Base-by-base conservation (phyloP, 768 basidiomycete genomes). In the Chalciporus piperatus region DNA sequence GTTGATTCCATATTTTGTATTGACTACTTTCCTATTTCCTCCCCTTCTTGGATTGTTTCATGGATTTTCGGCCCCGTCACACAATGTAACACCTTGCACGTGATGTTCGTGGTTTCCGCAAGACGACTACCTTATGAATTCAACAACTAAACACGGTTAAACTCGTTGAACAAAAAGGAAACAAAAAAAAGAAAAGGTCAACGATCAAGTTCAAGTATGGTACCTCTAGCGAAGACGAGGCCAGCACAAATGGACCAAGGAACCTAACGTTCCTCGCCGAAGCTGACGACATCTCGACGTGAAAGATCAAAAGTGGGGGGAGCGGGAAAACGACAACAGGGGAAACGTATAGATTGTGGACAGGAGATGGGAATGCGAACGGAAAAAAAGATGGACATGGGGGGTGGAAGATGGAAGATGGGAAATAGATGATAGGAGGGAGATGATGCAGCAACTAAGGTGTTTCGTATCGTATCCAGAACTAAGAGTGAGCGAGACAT, bases 141-240 rank as follows among this genome's bases (percentile, higher is more conserved):
- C 44, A 41, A n/a, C 38, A 32, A 32, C 20, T 23, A 19, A 12
- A 20, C n/a, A 10, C 13, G 7, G 3, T 41, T 9, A 7, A 37
- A 30, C 6, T n/a, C n/a, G 40, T 23, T n/a, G n/a, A n/a, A n/a
- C n/a, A n/a, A n/a, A n/a, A n/a, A n/a, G n/a, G n/a, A n/a, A n/a
- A n/a, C n/a, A n/a, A n/a, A n/a, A 6, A 30, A 13, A 10, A 9
- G 4, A 32, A 7, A 11, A 3, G 23, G 14, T 27, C 35, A 45
- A 16, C 20, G 22, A 10, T 35, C 19, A 11, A 32, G 32, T 32
- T 32, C 32, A 14, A 37, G 30, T 58, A 46, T 27, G 17, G 30
- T 49, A 48, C 44, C 50, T 58, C 47, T 57, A 58, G 37, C n/a
- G 17, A 38, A 37, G 8, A 37, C n/a, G 33, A 13, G 1, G 12